Evolutionary conservation across 345 rosid species (phyloP), one percentile per base, ranked within the genome.

Genomic region (Camelina sativa): DNA sequence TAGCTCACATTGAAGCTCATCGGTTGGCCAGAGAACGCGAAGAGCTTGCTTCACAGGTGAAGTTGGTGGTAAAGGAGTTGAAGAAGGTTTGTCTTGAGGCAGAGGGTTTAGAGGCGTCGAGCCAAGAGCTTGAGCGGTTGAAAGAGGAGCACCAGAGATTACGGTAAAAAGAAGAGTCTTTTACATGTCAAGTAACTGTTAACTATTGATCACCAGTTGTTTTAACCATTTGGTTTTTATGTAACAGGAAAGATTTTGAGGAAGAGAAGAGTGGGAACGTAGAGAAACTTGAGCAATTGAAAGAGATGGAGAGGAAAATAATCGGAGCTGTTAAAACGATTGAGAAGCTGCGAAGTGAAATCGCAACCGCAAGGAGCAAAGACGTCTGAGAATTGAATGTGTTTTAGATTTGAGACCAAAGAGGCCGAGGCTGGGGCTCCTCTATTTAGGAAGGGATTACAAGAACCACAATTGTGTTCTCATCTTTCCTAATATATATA

Each of bases 1-100:
- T 76, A 76, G 94, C 95, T 67, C 91, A 80, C 53, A 71, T 81
- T 59, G 95, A 89, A 47, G 93, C 88, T 25, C 92, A 83, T 57
- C 80, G 74, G 65, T 82, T 94, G 79, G 87, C 86, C 11, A 86
- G 81, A 66, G 87, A 61, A 35, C 82, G 89, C 3, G 87, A 86
- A 74, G 97, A 83, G 76, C 73, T 94, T 52, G 79, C 84, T 56
- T 51, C 65, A n/a, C 82, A 85, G 79, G 82, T 89, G 72, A 88
- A 84, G 72, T 77, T 57, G 50, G 88, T 84, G n/a, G 62, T 89
- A 15, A 85, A 83, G 62, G 94, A 89, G 72, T 72, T 88, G 81
- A 74, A 85, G 76, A 84, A 81, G 69, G 76, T 65, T 11, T 69
- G 50, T 23, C 56, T 72, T 19, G 89, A 88, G 70, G 79, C 81